Evolutionary conservation across 805 yeast species (phyloP).

Genomic region (Candida easanensis): DNA sequence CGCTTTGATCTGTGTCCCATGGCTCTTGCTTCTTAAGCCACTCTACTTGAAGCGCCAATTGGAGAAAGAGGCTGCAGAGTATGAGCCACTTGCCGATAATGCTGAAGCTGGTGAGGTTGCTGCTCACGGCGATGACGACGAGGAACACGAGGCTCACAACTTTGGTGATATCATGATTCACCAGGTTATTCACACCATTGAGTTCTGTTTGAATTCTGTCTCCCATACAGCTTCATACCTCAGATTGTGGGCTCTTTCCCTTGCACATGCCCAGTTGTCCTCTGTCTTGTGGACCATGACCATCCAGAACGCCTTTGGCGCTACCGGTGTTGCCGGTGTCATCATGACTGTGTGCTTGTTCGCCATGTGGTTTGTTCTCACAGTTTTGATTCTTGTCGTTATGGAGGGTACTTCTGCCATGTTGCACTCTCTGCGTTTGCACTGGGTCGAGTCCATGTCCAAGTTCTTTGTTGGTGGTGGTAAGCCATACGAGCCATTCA

Average conservation of each 20-base stretch:
- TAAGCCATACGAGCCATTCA: constrained; percentile 82
- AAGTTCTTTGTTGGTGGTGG: constrained; percentile 98
- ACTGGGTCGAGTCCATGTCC: constrained; percentile 99
- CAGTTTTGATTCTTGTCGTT: constrained; percentile 85
- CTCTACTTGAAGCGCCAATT: constrained; percentile 50
- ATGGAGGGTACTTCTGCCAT: constrained; percentile 99
- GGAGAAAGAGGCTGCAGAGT: constrained; percentile 32
- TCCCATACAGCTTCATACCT: constrained; percentile 98
- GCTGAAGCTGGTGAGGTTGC: constrained; percentile 25
- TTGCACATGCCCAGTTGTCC: constrained; percentile 95
- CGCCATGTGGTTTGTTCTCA: constrained; percentile 91
- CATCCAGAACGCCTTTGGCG: constrained; percentile 69
- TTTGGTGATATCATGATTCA: constrained; percentile 96
- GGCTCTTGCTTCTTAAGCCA: constrained; percentile 85
- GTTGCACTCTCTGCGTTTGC: constrained; percentile 97
- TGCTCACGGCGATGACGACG: constrained; percentile 11
- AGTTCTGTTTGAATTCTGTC: constrained; percentile 94
- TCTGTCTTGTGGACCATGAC: constrained; percentile 98
- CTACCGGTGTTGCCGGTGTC: constrained; percentile 55
- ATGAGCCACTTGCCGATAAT: constrained; percentile 29
- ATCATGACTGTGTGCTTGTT: constrained; percentile 74
- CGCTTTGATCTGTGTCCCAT: constrained; percentile 91
- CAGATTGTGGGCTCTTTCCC: constrained; percentile 94
- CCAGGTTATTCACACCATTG: constrained; percentile 96
- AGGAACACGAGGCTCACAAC: constrained; percentile 46